phyloP scores from a whole-genome alignment of 1,284 basidiomycete genomes.

The Caloboletus firmus region DNA sequence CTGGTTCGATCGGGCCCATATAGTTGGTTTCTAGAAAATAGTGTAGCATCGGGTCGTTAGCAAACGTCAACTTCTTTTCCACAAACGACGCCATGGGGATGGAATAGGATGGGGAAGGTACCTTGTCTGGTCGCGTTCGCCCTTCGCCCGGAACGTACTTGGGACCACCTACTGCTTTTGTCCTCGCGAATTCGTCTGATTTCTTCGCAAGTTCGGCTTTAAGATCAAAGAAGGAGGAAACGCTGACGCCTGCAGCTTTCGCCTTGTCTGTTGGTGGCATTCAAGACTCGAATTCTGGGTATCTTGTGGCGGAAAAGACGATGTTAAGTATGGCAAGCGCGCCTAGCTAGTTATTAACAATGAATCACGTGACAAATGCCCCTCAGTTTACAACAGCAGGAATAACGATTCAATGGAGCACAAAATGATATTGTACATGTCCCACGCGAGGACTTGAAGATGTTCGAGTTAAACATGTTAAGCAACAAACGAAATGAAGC shows the following conservation, averaged over 20 bases:
- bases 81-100: not conserved
- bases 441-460: not conserved
- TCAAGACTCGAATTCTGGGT: slow-evolving; percentile 4
- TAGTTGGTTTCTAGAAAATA: slow-evolving; percentile 59
- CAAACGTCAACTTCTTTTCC: not conserved
- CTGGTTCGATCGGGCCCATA: slow-evolving; percentile 72
- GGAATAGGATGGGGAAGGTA: slow-evolving; percentile 20
- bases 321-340: not conserved
- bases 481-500: not conserved
- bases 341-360: not conserved
- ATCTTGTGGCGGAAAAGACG: not conserved
- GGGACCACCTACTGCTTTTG: slow-evolving; percentile 56
- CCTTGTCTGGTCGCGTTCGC: slow-evolving; percentile 62
- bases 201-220: slow-evolving; percentile 71
- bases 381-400: not conserved
- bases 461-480: not conserved
- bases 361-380: slow-evolving; percentile 14
- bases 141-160: slow-evolving; percentile 54
- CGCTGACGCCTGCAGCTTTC: slow-evolving; percentile 66
- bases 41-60: not conserved
- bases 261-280: slow-evolving; percentile 50
- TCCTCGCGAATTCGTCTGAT: slow-evolving; percentile 60
- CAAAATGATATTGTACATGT: not conserved
- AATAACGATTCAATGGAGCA: not conserved
- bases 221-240: slow-evolving; percentile 73